These are phyloP conservation scores for Gossypium trilobum DNA, from an alignment of 441 rosid genomes.

Conservation along the genomic window DNA sequence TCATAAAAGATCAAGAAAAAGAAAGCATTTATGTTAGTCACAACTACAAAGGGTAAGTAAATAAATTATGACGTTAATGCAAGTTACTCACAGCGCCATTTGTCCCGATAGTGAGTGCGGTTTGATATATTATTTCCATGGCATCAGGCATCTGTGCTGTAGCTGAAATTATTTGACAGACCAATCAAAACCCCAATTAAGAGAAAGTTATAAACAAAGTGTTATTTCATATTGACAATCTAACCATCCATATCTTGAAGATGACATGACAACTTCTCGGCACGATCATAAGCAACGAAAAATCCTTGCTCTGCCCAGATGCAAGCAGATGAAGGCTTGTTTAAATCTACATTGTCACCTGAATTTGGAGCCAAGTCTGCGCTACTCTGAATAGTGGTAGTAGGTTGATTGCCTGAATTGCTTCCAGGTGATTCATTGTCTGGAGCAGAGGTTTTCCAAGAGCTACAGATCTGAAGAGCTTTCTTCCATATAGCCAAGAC, in stretches of 20 bases:
- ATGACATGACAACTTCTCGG: conserved; percentile 48
- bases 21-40: background rate
- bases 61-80: background rate
- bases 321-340: conserved; percentile 33
- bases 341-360: conserved; percentile 27
- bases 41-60: background rate
- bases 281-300: conserved; percentile 42
- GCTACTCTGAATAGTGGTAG: conserved; percentile 10
- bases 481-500: conserved; percentile 68
- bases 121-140: conserved; percentile 57
- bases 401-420: conserved; percentile 22
- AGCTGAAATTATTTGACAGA: conserved; percentile 32
- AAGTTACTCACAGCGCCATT: conserved; percentile 54
- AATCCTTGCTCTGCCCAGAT: conserved; percentile 58
- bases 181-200: conserved; percentile 8
- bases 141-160: conserved; percentile 71
- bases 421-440: conserved; percentile 24
- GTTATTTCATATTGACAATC: conserved; percentile 16
- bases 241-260: conserved; percentile 47
- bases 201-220: background rate
- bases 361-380: conserved; percentile 8
- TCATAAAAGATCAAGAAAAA: background rate
- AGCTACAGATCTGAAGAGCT: conserved; percentile 44
- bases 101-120: conserved; percentile 48
- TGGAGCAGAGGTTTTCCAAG: conserved; percentile 40